Evolutionary conservation across 176 grass and related monocot species (phyloP).

Genomic region (Musa itinerans): DNA sequence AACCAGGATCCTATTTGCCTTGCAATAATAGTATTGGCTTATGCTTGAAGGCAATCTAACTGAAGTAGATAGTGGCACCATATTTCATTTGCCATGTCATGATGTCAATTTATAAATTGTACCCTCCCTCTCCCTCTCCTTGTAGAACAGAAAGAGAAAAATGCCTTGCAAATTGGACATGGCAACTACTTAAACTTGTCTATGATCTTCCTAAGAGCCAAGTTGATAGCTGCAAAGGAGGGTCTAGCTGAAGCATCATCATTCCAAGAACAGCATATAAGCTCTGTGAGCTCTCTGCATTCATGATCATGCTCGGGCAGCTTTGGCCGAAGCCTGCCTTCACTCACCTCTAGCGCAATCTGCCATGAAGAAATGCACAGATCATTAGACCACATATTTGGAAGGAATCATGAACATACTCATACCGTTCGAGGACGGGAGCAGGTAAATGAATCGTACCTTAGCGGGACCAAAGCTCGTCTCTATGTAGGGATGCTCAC

Average conservation of each 20-base stretch:
- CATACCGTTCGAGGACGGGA: too few species aligned
- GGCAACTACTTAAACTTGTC: slow-evolving; percentile 11
- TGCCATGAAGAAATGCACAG: neutral
- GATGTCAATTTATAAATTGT: too few species aligned
- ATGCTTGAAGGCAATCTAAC: too few species aligned
- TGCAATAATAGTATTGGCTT: too few species aligned
- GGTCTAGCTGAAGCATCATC: slow-evolving; percentile 35
- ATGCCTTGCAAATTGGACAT: too few species aligned
- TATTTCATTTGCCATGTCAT: too few species aligned
- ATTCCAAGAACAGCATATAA: slow-evolving; percentile 33
- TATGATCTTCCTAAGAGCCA: slow-evolving; percentile 20
- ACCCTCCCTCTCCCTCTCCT: too few species aligned
- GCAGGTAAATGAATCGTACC: slow-evolving; percentile 13
- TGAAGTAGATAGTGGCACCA: too few species aligned
- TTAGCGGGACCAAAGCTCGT: slow-evolving; percentile 37
- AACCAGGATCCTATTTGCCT: too few species aligned
- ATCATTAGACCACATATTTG: too few species aligned
- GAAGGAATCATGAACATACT: too few species aligned
- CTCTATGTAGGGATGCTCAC: slow-evolving; percentile 43
- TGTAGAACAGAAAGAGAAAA: too few species aligned
- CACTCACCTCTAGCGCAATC: slow-evolving; percentile 51
- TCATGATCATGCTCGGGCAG: slow-evolving; percentile 11
- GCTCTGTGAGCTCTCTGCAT: slow-evolving; percentile 23
- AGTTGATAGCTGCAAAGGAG: slow-evolving; percentile 28
- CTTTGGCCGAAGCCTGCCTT: slow-evolving; percentile 39